These are phyloP conservation scores for Aspergillus sparsus DNA, from an alignment of 495 filamentous ascomycete species.

Conservation along the genomic window DNA sequence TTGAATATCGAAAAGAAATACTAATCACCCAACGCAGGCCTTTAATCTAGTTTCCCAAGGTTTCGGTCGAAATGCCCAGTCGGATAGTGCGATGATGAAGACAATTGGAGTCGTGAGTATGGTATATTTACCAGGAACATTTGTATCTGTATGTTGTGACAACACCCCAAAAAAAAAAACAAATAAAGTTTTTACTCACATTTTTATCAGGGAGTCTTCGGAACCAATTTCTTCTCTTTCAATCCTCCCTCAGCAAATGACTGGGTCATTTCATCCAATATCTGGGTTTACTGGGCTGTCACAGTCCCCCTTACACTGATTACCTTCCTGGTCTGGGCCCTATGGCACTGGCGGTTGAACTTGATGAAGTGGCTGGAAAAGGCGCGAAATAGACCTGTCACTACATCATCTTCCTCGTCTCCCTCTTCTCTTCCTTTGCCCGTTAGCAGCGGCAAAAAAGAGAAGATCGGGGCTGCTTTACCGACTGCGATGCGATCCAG, in stretches of 20 bases:
- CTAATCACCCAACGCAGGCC: conserved; percentile 17
- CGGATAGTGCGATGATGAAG: conserved; percentile 39
- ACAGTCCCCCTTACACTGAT: conserved; percentile 34
- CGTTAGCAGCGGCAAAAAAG: neutral
- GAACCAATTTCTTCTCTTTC: conserved; percentile 40
- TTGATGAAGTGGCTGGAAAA: conserved; percentile 1
- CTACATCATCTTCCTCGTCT: neutral
- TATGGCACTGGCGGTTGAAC: conserved; percentile 24
- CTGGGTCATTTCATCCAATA: conserved; percentile 26
- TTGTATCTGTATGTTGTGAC: conserved; percentile 33
- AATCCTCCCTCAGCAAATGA: conserved; percentile 6
- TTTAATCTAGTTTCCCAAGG: conserved; percentile 37
- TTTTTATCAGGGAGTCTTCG: conserved; percentile 31
- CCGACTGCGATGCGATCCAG: neutral
- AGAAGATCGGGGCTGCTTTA: neutral
- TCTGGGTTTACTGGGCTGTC: conserved; percentile 40
- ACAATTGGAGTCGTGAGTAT: conserved; percentile 37
- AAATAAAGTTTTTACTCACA: neutral
- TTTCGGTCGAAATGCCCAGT: conserved; percentile 33
- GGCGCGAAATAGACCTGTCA: neutral
- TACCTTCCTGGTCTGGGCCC: conserved; percentile 28
- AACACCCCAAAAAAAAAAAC: neutral
- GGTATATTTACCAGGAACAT: conserved; percentile 43
- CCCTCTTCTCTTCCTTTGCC: neutral
- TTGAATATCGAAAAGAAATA: conserved; percentile 23